Evolutionary conservation across 2,329 filamentous ascomycete genomes (phyloP), one percentile per base, ranked within the genome.

Genomic region (Fusarium goolgardi): DNA sequence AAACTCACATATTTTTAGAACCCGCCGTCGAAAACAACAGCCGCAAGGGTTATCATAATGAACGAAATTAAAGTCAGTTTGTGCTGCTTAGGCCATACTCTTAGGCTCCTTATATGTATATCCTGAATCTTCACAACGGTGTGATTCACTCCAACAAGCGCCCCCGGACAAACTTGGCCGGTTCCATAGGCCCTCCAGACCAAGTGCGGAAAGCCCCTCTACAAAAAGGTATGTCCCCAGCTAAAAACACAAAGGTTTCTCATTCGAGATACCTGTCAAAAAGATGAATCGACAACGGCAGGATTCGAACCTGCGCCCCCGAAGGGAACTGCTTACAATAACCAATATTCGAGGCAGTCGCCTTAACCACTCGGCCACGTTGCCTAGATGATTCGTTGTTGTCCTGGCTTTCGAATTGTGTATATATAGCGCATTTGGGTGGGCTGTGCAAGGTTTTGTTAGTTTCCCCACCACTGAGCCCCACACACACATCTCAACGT

Each of bases 241-340:
- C 21, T 31, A 11, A 27, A 18, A 37, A 49, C 21, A 15, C 16
- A 4, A 27, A 11, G 5, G 4, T 16, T 23, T 41, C 39, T 41
- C 20, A 10, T 5, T 8, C 5, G 9, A 18, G 5, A 43, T 2
- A 2, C 40, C 3, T 21, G 7, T 11, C 23, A 27, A 18, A 43
- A 47, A 50, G 18, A 6, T 16, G 16, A 55, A 50, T 27, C 41
- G 64, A 69, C 60, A 60, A 51, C 59, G 65, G 65, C 59, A 60
- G 59, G 65, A 68, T 68, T 68, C 65, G 65, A 68, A 68, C 65
- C 59, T 60, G 53, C 65, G 65, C 65, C 37, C 58, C 55, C 65
- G 65, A 68, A 63, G 53, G 58, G 37, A 68, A 44, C 53, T 20
- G 58, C 29, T 54, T 11, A 20, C 35, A n/a, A 10, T 6, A n/a